Evolutionary conservation across 2,329 filamentous ascomycete genomes (phyloP), one percentile per base, ranked within the genome.

Genomic region (Pseudogymnoascus sp.): DNA sequence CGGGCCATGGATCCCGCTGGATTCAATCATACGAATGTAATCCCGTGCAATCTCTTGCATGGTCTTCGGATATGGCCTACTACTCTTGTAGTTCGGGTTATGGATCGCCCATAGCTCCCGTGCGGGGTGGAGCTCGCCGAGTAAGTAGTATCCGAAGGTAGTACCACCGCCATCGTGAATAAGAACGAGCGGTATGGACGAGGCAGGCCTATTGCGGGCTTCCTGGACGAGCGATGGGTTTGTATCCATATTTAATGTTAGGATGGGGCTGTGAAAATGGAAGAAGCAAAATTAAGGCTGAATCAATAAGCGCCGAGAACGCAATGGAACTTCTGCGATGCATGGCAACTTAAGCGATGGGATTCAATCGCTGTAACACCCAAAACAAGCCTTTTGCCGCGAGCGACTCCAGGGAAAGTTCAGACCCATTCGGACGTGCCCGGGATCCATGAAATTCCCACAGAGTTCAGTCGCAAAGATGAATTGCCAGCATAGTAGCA

Each of bases 71-170:
- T 42, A 59, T 21, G 37, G 58, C 33, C 1, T 42, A 9, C 10
- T 31, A 27, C 37, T 12, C 9, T 42, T 5, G 58, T 25, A 40
- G 58, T 59, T 15, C 27, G 58, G 58, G 10, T 59, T 40, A 21
- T 21, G 15, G 33, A 59, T 40, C 58, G 58, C 58, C 58, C 58
- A 59, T 42, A 59, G 21, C 33, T 59, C 58, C n/a, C 58, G 58
- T 29, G 48, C 29, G 18, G 45, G 45, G 21, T 13, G 33, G 13
- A 59, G 58, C 35, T 59, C 58, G 13, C 15, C 58, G n/a, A 59
- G 15, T 9, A 59, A 6, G 18, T 37, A 59, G 58, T 59, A 59
- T 27, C 13, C 33, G 37, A 59, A 59, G 6, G 15, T 13, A 10
- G 18, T 25, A 10, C 58, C 58, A 13, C 58, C 58, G 33, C 58